A percentile compares a stretch with the other conserved stretches of the same genome.
These are phyloP conservation scores for Grosmannia serpens DNA, from an alignment of 2,329 filamentous ascomycete genomes.

Conservation along the genomic window DNA sequence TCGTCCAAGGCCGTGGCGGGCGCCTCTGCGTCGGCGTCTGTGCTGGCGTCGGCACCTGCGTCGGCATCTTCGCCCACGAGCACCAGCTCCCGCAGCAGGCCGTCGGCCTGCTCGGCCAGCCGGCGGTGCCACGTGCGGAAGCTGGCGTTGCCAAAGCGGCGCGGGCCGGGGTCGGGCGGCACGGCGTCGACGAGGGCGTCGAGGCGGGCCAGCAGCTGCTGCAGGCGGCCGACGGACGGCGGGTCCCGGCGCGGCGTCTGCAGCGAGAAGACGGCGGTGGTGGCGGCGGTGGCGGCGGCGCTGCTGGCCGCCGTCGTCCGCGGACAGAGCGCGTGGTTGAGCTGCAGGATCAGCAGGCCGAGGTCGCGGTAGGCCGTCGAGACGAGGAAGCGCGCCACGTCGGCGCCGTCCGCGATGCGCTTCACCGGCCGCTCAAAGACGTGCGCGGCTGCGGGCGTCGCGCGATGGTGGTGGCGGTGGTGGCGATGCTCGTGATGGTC, in stretches of 20 bases:
- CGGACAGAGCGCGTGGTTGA: slow-evolving; percentile 80
- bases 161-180: slow-evolving; percentile 73
- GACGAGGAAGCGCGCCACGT: slow-evolving; percentile 69
- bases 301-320: slow-evolving; percentile 28
- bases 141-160: slow-evolving; percentile 84
- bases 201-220: slow-evolving; percentile 53
- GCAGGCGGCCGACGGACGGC: slow-evolving; percentile 51
- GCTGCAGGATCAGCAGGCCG: slow-evolving; percentile 74
- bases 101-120: slow-evolving; percentile 46
- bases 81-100: slow-evolving; percentile 46
- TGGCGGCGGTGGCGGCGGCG: slow-evolving; percentile 19
- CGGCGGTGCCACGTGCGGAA: slow-evolving; percentile 75
- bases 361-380: slow-evolving; percentile 81
- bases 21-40: slow-evolving; percentile 17
- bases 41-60: background rate
- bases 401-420: slow-evolving; percentile 70
- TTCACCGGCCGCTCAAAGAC: slow-evolving; percentile 61
- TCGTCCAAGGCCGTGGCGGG: slow-evolving; percentile 46
- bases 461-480: background rate
- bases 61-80: slow-evolving; percentile 20
- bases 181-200: slow-evolving; percentile 60
- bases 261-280: slow-evolving; percentile 35
- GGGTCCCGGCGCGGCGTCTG: slow-evolving; percentile 30
- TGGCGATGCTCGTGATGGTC: background rate
- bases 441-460: slow-evolving; percentile 23